Evolutionary conservation across 2,329 filamentous ascomycete genomes (phyloP).

Genomic region (Venturia aucupariae): DNA sequence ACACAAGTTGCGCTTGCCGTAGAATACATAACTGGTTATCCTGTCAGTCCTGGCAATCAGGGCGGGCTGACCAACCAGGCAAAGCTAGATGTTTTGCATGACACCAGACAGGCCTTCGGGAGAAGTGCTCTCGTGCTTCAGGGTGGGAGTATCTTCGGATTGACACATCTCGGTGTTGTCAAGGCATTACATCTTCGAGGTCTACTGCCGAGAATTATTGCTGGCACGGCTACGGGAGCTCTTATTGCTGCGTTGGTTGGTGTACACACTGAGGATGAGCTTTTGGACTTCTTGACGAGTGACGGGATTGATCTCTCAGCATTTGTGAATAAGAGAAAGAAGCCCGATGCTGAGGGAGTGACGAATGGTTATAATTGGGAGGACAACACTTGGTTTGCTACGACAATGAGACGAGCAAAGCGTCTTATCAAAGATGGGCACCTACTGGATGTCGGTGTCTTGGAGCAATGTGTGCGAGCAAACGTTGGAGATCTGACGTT

Average conservation of each 20-base stretch:
- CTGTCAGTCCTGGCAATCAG: slow-evolving; percentile 42
- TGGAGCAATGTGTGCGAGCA: slow-evolving; percentile 74
- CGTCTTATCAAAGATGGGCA: slow-evolving; percentile 70
- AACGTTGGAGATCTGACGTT: slow-evolving; percentile 89
- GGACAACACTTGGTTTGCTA: slow-evolving; percentile 36
- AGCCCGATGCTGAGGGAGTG: slow-evolving; percentile 17
- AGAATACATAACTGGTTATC: slow-evolving; percentile 61
- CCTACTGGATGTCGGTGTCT: slow-evolving; percentile 69
- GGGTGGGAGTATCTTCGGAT: slow-evolving; percentile 81
- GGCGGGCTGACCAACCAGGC: slow-evolving; percentile 58
- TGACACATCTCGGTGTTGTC: slow-evolving; percentile 84
- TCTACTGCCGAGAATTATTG: slow-evolving; percentile 79
- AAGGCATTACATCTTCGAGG: slow-evolving; percentile 76
- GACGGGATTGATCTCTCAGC: slow-evolving; percentile 75
- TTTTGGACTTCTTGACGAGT: slow-evolving; percentile 66
- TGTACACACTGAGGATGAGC: slow-evolving; percentile 76
- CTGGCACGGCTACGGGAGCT: slow-evolving; percentile 82
- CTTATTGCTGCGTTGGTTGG: slow-evolving; percentile 82
- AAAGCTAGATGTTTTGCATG: slow-evolving; percentile 78
- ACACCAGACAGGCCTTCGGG: slow-evolving; percentile 81
- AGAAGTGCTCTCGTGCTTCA: slow-evolving; percentile 78
- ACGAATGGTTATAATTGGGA: slow-evolving; percentile 18
- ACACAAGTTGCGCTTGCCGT: slow-evolving; percentile 74
- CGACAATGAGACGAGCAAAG: slow-evolving; percentile 54
- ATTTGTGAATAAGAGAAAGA: slow-evolving; percentile 46